Evolutionary conservation across 2,329 filamentous ascomycete genomes (phyloP).

Genomic region (Cladosporium sphaerospermum): DNA sequence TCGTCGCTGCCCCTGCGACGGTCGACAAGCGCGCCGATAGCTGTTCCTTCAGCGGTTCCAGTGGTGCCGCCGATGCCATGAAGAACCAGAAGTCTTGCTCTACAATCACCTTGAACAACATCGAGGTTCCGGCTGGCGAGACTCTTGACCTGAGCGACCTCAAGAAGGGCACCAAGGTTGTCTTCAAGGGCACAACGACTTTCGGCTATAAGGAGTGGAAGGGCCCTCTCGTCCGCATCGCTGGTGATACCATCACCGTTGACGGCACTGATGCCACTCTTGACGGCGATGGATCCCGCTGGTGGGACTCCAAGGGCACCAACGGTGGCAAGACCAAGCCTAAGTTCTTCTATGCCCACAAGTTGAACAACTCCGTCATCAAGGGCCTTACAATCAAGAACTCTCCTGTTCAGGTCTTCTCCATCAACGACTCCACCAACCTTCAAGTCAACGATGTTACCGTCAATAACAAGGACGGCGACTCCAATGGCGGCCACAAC

Average conservation of each 20-base stretch:
- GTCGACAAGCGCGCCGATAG: constrained; percentile 19
- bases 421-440: constrained; percentile 38
- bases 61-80: constrained; percentile 22
- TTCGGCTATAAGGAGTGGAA: constrained; percentile 62
- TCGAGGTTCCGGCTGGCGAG: constrained; percentile 32
- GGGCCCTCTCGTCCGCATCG: constrained; percentile 58
- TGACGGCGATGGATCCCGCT: constrained; percentile 51
- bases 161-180: constrained; percentile 40
- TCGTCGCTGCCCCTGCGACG: constrained; percentile 7
- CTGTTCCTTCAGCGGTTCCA: constrained; percentile 29
- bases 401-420: constrained; percentile 50
- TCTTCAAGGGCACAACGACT: constrained; percentile 60
- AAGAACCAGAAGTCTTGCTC: constrained; percentile 26
- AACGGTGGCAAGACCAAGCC: constrained; percentile 60
- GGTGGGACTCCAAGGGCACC: constrained; percentile 57
- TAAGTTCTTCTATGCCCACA: constrained; percentile 56
- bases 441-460: constrained; percentile 46
- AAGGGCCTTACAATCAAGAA: constrained; percentile 43
- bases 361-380: constrained; percentile 46
- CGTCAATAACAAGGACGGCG: constrained; percentile 54
- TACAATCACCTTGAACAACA: constrained; percentile 33
- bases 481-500: constrained; percentile 29
- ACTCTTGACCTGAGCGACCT: constrained; percentile 34
- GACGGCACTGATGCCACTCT: constrained; percentile 50
- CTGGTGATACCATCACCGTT: constrained; percentile 51